Evolutionary conservation across 192 early-diverging fungal species (phyloP), one percentile per base, ranked within the genome.

Genomic region (Coemansia sp.): DNA sequence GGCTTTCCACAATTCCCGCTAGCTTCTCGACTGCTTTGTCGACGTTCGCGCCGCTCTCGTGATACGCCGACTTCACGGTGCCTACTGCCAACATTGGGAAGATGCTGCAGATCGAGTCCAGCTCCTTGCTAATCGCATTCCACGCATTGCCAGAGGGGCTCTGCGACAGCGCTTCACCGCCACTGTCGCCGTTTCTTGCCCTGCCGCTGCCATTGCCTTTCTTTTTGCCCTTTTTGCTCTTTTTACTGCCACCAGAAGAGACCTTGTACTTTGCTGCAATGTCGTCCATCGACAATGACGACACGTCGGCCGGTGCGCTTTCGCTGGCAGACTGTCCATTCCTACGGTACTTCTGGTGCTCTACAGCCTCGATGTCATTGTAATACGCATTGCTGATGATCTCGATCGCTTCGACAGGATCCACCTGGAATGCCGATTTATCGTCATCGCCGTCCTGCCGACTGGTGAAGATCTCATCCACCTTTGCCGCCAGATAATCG

Each of bases 401-500:
- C 17, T 71, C 75, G 12, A 82, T 74, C 19, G 79, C 79, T 17
- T 82, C 79, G 40, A 77, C 44, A 0, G 79, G 79, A 60, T 82
- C 79, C 43, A 74, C 79, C 43, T 67, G 74, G 41, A 74, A 62
- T 8, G 37, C 22, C 1, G 22, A 37, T 17, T 7, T 17, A 14
- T 59, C 63, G 25, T 25, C 25, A 25, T 25, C 25, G 25, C 25
- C 25, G 2, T 25, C 25, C 25, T 25, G 25, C 49, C 32, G 54
- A 22, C 46, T 59, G 25, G 40, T 42, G 41, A 74, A 77, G 7
- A 74, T 74, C 45, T 71, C 69, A 14, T 50, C 41, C 0, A 66
- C 65, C 41, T 74, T 76, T 42, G 71, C 66, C 6, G 50, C 46
- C 41, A 82, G 63, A 41, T 82, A 82, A 37, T 76, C 71, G 16